phyloP scores from a whole-genome alignment of 225 moss, liverwort and hornwort species.

The Pseudisothecium myosuroides region DNA sequence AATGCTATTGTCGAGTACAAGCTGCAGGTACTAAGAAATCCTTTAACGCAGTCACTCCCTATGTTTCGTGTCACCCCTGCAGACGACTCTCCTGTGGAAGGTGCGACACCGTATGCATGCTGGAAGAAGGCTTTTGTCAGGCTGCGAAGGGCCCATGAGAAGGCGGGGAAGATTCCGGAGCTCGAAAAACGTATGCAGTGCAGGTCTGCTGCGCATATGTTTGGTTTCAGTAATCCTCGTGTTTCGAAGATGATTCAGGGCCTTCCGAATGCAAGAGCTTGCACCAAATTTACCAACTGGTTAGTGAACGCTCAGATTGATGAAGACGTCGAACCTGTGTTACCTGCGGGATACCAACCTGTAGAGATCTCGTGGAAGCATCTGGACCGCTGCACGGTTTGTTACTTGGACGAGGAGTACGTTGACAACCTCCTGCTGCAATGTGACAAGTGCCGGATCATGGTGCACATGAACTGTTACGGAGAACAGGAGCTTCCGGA shows the following conservation, averaged over 20 bases:
- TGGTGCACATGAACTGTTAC: slow-evolving; percentile 98
- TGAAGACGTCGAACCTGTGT: slow-evolving; percentile 57
- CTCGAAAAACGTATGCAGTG: slow-evolving; percentile 78
- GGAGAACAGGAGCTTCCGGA: slow-evolving; percentile 88
- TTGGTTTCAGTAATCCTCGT: slow-evolving; percentile 77
- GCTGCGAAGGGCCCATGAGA: slow-evolving; percentile 77
- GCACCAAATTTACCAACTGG: slow-evolving; percentile 84
- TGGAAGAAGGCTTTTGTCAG: slow-evolving; percentile 84
- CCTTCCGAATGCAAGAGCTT: slow-evolving; percentile 85
- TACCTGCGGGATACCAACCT: slow-evolving; percentile 84
- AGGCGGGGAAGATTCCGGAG: slow-evolving; percentile 55
- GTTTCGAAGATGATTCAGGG: slow-evolving; percentile 87
- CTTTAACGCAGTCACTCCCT: slow-evolving; percentile 46
- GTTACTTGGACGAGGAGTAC: slow-evolving; percentile 97
- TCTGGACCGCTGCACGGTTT: slow-evolving; percentile 88
- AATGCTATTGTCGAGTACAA: slow-evolving; percentile 58
- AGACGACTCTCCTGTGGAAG: slow-evolving; percentile 77
- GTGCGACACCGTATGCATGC: slow-evolving; percentile 69
- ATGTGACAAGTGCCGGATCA: slow-evolving; percentile 96
- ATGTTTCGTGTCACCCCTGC: slow-evolving; percentile 77
- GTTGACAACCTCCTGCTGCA: slow-evolving; percentile 87
- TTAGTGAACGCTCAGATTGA: slow-evolving; percentile 41
- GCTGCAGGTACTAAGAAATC: slow-evolving; percentile 82
- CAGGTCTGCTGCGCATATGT: slow-evolving; percentile 86
- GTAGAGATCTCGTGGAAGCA: slow-evolving; percentile 88